Conservation (phyloP, 352 stramenopile species). For the Globisporangium acanthophoron region DNA sequence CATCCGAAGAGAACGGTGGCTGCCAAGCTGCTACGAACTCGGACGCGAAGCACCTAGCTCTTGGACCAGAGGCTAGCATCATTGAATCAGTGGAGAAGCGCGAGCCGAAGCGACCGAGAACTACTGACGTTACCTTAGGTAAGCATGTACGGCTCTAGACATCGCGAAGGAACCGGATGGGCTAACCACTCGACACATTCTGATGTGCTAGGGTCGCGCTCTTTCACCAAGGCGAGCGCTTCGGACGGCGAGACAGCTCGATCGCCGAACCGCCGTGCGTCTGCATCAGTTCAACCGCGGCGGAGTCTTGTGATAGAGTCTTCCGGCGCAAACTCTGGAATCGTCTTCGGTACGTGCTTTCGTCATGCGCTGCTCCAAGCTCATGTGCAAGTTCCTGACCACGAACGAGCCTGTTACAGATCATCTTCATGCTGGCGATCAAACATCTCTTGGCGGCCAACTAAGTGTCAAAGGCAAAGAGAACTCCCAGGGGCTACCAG, state of each 20-base stretch:
- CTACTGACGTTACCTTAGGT: neutral
- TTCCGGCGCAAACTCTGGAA: neutral
- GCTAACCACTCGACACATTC: neutral
- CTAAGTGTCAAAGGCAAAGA: neutral
- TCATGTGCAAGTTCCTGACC: neutral
- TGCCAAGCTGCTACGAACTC: too few species aligned
- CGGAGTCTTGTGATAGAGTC: neutral
- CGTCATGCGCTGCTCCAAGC: neutral
- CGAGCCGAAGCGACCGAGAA: slow-evolving; percentile 2
- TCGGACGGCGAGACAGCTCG: neutral
- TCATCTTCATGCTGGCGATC: neutral
- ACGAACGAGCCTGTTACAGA: neutral
- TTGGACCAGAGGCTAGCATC: neutral
- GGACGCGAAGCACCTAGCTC: neutral
- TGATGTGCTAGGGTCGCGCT: neutral
- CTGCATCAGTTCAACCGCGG: neutral
- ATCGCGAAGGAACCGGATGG: neutral
- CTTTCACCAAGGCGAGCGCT: neutral
- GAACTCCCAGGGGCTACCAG: neutral
- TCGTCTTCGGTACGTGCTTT: slow-evolving; percentile 4
- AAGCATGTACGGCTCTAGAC: neutral
- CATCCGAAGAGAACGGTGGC: neutral
- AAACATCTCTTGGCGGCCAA: neutral
- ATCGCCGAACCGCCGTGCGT: neutral
- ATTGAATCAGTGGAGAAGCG: neutral